A percentile compares a stretch with the other conserved stretches of the same genome.
These are phyloP conservation scores for Leavenworthia alabamica DNA, from an alignment of 345 rosid genomes.

Conservation along the genomic window DNA sequence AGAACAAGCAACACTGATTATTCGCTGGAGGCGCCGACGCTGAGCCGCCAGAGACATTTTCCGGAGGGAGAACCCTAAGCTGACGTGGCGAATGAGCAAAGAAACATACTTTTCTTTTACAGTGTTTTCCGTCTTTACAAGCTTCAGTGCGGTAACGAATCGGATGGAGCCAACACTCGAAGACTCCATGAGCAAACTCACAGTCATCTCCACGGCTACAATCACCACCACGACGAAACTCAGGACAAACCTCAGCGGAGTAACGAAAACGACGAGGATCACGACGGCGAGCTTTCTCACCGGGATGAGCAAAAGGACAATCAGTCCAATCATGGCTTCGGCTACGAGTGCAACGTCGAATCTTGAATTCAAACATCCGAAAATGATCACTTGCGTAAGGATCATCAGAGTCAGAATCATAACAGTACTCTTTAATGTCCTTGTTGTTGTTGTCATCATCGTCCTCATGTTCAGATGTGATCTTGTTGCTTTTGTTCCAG, in stretches of 20 bases:
- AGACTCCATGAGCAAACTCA: constrained; percentile 78
- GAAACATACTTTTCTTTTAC: constrained; percentile 67
- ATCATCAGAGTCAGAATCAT: constrained; percentile 40
- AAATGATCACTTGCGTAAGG: constrained; percentile 78
- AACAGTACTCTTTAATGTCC: constrained; percentile 20
- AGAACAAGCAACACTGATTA: constrained; percentile 46
- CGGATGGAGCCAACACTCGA: constrained; percentile 82
- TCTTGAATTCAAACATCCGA: constrained; percentile 91
- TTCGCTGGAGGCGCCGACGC: not conserved
- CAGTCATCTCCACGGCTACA: constrained; percentile 74
- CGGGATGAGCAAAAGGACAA: constrained; percentile 90
- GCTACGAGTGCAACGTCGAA: constrained; percentile 84
- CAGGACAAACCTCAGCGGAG: constrained; percentile 65
- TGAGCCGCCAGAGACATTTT: constrained; percentile 14
- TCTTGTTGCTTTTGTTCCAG: constrained; percentile 27
- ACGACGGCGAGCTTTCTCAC: constrained; percentile 91
- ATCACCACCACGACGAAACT: constrained; percentile 59
- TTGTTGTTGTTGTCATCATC: not conserved
- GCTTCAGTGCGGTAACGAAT: constrained; percentile 68
- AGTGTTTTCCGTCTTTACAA: constrained; percentile 67
- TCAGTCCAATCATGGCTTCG: constrained; percentile 98
- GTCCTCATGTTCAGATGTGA: constrained; percentile 16
- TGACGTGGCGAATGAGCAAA: constrained; percentile 66
- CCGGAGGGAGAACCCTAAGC: constrained; percentile 47
- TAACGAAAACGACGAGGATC: constrained; percentile 68